Evolutionary conservation across 1,139 yeast genomes (phyloP).

Genomic region (Pneumocystis canis): DNA sequence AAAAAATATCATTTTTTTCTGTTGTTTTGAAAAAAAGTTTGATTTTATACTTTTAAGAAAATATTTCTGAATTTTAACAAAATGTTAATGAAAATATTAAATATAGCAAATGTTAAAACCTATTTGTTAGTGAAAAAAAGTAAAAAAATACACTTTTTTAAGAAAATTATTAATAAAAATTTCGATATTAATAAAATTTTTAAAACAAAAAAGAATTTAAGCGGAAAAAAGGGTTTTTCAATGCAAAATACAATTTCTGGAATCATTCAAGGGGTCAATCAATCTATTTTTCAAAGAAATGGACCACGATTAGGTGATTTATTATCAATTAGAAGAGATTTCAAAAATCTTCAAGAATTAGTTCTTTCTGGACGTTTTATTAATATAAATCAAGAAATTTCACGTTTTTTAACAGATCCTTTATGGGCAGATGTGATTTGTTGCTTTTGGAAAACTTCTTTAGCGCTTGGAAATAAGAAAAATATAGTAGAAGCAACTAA

Average conservation of each 20-base stretch:
- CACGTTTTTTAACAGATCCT: not conserved
- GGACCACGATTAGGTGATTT: not conserved
- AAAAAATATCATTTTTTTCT: not conserved
- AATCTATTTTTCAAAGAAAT: not conserved
- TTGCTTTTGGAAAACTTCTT: constrained; percentile 1
- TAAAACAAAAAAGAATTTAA: not conserved
- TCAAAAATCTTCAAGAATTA: not conserved
- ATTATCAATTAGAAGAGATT: not conserved
- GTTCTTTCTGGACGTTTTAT: not conserved
- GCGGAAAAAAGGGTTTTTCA: not conserved
- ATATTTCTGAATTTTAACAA: not conserved
- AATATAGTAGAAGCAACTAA: not conserved
- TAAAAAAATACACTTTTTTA: too few relatives aligned
- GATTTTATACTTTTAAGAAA: not conserved
- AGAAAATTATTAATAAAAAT: too few relatives aligned
- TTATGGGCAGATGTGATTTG: not conserved
- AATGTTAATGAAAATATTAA: too few relatives aligned
- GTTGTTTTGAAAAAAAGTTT: not conserved
- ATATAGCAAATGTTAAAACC: not conserved
- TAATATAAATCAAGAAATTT: not conserved
- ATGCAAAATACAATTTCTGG: not conserved
- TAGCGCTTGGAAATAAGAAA: not conserved
- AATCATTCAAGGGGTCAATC: not conserved
- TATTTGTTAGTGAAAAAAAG: not conserved
- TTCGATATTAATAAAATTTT: too few relatives aligned